Evolutionary conservation across 441 rosid genomes (phyloP).

Genomic region (Codiaeum variegatum): DNA sequence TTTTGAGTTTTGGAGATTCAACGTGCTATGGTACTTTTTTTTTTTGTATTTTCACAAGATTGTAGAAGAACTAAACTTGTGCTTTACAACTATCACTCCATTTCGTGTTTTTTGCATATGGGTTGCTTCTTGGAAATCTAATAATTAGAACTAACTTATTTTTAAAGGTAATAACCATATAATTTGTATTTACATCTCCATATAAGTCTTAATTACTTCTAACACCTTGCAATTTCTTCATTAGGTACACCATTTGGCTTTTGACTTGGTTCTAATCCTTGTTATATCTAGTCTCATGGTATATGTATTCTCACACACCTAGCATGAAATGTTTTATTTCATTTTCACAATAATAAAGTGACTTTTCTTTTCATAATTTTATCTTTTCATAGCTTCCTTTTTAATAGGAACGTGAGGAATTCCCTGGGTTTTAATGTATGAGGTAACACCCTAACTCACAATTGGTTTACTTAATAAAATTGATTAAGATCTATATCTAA

Average conservation of each 20-base stretch:
- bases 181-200: neutral
- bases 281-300: slow-evolving; percentile 55
- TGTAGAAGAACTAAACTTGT: neutral
- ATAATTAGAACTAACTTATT: slow-evolving; percentile 48
- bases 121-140: slow-evolving; percentile 46
- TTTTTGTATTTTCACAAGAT: neutral
- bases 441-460: slow-evolving; percentile 34
- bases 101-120: slow-evolving; percentile 45
- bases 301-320: neutral
- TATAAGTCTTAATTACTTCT: neutral
- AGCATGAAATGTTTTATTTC: neutral
- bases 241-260: slow-evolving; percentile 40
- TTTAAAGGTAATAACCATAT: slow-evolving; percentile 40
- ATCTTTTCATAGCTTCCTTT: slow-evolving; percentile 50
- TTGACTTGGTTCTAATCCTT: slow-evolving; percentile 33
- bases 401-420: slow-evolving; percentile 61
- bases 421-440: slow-evolving; percentile 79
- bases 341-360: neutral
- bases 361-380: neutral
- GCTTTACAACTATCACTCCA: neutral
- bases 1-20: neutral
- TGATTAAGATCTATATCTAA: neutral
- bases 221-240: neutral
- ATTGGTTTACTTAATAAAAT: neutral
- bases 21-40: neutral